Evolutionary conservation across 495 filamentous ascomycete species (phyloP), one percentile per base, ranked within the genome.

Genomic region (Margaritispora aquatica): DNA sequence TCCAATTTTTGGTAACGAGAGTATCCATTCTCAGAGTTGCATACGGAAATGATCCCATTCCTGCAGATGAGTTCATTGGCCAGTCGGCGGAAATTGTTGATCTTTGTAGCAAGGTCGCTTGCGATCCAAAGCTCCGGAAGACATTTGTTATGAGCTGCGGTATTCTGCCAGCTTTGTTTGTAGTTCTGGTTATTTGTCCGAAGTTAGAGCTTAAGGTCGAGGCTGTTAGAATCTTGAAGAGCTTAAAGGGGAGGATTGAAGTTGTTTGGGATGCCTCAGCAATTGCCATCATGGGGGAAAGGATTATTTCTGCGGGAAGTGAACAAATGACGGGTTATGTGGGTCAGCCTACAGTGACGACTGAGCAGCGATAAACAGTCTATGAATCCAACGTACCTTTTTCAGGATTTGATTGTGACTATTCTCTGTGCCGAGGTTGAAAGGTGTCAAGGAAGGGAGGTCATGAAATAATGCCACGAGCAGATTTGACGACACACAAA

Each of bases 131-230:
- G 10, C 57, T 62, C 23, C 38, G 44, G 23, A 62, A 57, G 54
- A 26, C 27, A 10, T 62, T 62, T 44, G 53, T 51, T 27, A 52
- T 51, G 17, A 50, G 54, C 48, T 62, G 59, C 36, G 59, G 54
- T 17, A 29, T 62, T 41, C 46, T 62, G 1, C 54, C 59, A 10
- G 46, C 27, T 17, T 29, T 62, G 17, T 62, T 53, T 31, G 56
- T 62, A 26, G 54, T 41, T 1, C 17, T 57, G 3, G 26, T 51
- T 7, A 31, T 38, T 1, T 57, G 47, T 23, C 15, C 19, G 27
- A 23, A 57, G n/a, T 8, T 20, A n/a, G 24, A 20, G 20, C 27
- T 62, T 10, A 47, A 47, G 20, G 24, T 26, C n/a, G 46, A 56
- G 29, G 54, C 53, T 9, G 21, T 62, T 7, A 10, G 31, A 5